Conservation (phyloP, 805 yeast species). For the Wickerhamomyces bovis region DNA sequence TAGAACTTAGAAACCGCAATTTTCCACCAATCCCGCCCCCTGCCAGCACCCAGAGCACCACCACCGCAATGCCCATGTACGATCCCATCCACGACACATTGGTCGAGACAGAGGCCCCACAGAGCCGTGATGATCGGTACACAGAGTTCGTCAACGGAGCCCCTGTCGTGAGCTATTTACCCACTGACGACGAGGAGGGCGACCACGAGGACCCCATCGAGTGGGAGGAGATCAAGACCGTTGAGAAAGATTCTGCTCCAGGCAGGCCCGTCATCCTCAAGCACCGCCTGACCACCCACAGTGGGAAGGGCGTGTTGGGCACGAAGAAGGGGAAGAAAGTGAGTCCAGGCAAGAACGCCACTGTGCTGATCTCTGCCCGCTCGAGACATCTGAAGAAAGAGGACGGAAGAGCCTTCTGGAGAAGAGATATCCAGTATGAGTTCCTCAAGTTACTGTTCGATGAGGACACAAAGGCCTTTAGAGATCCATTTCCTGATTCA, state of each 20-base stretch:
- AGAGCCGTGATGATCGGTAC: background rate
- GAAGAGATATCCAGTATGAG: conserved; percentile 81
- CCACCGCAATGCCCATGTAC: background rate
- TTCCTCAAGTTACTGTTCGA: conserved; percentile 61
- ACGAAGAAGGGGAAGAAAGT: conserved; percentile 8
- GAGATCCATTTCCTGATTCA: conserved; percentile 48
- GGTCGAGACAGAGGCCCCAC: background rate
- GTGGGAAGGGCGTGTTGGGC: background rate
- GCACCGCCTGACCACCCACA: background rate
- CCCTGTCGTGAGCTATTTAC: background rate
- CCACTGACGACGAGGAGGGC: background rate
- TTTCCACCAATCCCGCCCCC: too few species aligned
- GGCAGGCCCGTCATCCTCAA: background rate
- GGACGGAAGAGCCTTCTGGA: conserved; percentile 90
- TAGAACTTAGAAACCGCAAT: background rate
- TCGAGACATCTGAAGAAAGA: conserved; percentile 71
- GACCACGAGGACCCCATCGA: background rate
- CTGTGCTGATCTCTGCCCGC: conserved; percentile 24
- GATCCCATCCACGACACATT: conserved; percentile 1
- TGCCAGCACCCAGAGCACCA: too few species aligned
- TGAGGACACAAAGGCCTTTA: conserved; percentile 60
- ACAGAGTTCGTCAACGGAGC: background rate
- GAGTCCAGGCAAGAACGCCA: conserved; percentile 11
- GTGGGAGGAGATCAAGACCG: background rate
- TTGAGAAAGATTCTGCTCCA: background rate